Base-by-base conservation (phyloP, 129 eudicot species). In the Helianthus tuberosus region DNA sequence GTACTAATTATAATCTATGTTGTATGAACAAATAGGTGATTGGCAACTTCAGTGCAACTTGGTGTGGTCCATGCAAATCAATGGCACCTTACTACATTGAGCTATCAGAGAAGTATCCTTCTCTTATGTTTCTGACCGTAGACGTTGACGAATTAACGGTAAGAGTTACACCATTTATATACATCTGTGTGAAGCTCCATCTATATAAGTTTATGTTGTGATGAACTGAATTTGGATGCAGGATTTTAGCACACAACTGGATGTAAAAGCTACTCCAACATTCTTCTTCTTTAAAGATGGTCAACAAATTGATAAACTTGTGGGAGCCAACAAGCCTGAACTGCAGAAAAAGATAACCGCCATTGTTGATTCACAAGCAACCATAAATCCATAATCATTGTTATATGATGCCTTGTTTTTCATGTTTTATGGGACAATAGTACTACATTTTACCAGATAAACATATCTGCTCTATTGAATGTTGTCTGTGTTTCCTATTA, bases 61-160 rank as follows among this genome's bases (percentile, higher is more conserved):
- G 98, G 98, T 92, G 98, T 85, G 94, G 86, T 68, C 98, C 98
- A 29, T 92, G 98, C 76, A 85, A 86, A 77, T 82, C 83, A 77
- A 74, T 92, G 74, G 89, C 91, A n/a, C 89, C 98, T 10, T 87
- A 79, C 75, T 92, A 83, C 75, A n/a, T 76, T 23, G 98, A 92
- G 73, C 84, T 92, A 27, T 92, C 96, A 35, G 91, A 85, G 88
- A 82, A 77, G 57, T 75, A 89, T 72, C 84, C 87, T 51, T 84
- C 91, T 68, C 54, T 87, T 39, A 77, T 87, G 81, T 92, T 87
- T 79, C 77, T 89, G 23, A 87, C 88, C n/a, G 41, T 89, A 39
- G 98, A 92, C 44, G 98, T 92, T 49, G 98, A 92, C 46, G 89
- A 84, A 64, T 85, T 92, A 64, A 80, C 85, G 46, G 98, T 92